phyloP scores from a whole-genome alignment of 192 early-diverging fungal genomes.

The Coemansia sp. region DNA sequence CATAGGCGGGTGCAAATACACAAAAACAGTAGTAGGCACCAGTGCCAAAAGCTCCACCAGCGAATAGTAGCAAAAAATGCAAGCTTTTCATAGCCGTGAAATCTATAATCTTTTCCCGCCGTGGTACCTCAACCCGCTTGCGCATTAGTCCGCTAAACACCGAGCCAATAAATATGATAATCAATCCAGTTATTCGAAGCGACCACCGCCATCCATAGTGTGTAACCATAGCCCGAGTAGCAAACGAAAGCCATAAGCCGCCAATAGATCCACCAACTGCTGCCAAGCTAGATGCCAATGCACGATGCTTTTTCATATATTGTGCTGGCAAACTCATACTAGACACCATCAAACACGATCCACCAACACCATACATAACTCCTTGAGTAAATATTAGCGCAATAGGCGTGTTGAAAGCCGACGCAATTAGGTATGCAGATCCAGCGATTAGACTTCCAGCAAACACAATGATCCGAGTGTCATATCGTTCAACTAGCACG shows the following conservation, averaged over 20 bases:
- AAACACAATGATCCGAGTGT: slow-evolving; percentile 9
- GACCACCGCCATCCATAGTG: slow-evolving; percentile 62
- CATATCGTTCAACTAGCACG: slow-evolving; percentile 28
- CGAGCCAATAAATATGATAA: slow-evolving; percentile 25
- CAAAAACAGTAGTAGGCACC: slow-evolving; percentile 21
- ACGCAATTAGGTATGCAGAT: slow-evolving; percentile 22
- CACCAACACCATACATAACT: slow-evolving; percentile 69
- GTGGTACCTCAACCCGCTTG: slow-evolving; percentile 16
- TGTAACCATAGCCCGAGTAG: slow-evolving; percentile 58
- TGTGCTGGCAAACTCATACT: slow-evolving; percentile 65
- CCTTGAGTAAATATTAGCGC: slow-evolving; percentile 73
- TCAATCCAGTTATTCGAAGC: slow-evolving; percentile 65
- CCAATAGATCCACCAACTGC: slow-evolving; percentile 71
- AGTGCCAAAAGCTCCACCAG: slow-evolving; percentile 7
- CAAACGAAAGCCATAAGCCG: slow-evolving; percentile 63
- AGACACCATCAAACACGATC: slow-evolving; percentile 62
- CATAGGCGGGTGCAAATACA: neutral
- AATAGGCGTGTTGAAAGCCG: slow-evolving; percentile 45
- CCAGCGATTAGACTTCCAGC: slow-evolving; percentile 20
- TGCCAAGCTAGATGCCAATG: slow-evolving; percentile 69
- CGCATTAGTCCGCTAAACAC: slow-evolving; percentile 20
- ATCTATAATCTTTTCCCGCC: slow-evolving; percentile 29
- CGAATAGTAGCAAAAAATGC: slow-evolving; percentile 29
- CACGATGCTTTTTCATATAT: slow-evolving; percentile 68
- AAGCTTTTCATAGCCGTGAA: slow-evolving; percentile 10